Base-by-base conservation (phyloP, 352 stramenopile genomes). In the Aphanomyces cochlioides region DNA sequence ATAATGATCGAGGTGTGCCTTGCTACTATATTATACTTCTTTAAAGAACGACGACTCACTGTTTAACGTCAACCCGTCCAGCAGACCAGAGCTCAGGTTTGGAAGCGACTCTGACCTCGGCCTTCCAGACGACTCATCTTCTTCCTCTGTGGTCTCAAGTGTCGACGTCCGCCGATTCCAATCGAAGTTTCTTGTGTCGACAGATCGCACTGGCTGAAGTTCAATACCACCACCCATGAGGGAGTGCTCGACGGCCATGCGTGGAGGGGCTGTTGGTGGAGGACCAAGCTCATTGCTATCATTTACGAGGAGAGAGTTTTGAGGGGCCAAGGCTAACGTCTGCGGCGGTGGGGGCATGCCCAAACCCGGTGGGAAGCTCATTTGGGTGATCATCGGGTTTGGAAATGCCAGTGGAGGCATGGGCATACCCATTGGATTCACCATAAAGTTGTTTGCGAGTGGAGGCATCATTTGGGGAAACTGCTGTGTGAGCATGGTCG, bases 161-260 rank as follows among this genome's bases (percentile, higher is more conserved):
- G 58, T 17, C 19, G 58, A 45, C 56, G 56, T 65, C 53, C 40
- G 41, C 19, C 53, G 56, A 58, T 72, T 89, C 87, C 87, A 94
- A 76, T 92, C 84, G 66, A 94, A 94, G 60, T 89, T 90, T 66
- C 83, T 78, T 36, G 83, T 90, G 71, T 90, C 92, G 69, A 94
- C 85, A 56, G 80, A 85, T n/a, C 83, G 85, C 37, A 79, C 74
- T n/a, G 82, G 83, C 59, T 90, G 83, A 39, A 82, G 65, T 57
- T 94, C 87, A 37, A 94, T 94, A 53, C 87, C 84, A 40, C 87
- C 87, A 65, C 87, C 87, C 73, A 92, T 89, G 38, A 94, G 84
- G 39, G 87, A 94, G 67, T 94, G 87, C 70, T 89, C 77, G 54
- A 92, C 80, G 6, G 70, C 76, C 41, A 94, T 87, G 7, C 77